A percentile compares a stretch with the other conserved stretches of the same genome.
phyloP scores from a whole-genome alignment of 1,139 yeast species.

The Debaryomycetaceae sp. region DNA sequence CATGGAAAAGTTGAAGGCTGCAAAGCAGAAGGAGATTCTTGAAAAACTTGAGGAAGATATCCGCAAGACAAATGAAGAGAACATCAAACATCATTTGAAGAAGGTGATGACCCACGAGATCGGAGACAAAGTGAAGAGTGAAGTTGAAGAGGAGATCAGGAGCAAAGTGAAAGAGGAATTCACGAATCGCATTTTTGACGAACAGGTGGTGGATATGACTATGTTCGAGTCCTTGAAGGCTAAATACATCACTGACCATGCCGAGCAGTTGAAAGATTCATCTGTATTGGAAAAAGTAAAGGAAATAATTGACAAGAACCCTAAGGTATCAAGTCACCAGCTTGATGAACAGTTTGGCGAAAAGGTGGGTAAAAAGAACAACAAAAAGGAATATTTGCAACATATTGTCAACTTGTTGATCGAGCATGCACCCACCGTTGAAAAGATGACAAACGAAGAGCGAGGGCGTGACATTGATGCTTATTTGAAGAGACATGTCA shows the following conservation, averaged over 20 bases:
- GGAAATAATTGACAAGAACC: conserved; percentile 8
- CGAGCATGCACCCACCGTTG: conserved; percentile 20
- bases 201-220: conserved; percentile 16
- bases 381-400: conserved; percentile 12
- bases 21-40: neutral
- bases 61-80: conserved; percentile 10
- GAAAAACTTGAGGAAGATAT: conserved; percentile 14
- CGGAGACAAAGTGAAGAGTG: conserved; percentile 6
- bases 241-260: conserved; percentile 17
- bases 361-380: conserved; percentile 11
- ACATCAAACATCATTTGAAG: conserved; percentile 13
- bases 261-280: conserved; percentile 14
- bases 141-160: conserved; percentile 15
- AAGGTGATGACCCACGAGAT: conserved; percentile 9
- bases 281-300: conserved; percentile 18
- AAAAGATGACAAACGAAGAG: conserved; percentile 19
- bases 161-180: conserved; percentile 14
- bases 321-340: conserved; percentile 5
- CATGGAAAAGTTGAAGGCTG: neutral
- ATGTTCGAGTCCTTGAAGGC: conserved; percentile 20
- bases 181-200: conserved; percentile 18
- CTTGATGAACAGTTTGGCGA: conserved; percentile 13
- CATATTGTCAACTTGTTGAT: conserved; percentile 16
- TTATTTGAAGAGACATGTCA: conserved; percentile 13
- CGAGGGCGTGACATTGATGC: conserved; percentile 19